Evolutionary conservation across 257 asterid genomes (phyloP), one percentile per base, ranked within the genome.

Genomic region (Ligustrum vulgare): DNA sequence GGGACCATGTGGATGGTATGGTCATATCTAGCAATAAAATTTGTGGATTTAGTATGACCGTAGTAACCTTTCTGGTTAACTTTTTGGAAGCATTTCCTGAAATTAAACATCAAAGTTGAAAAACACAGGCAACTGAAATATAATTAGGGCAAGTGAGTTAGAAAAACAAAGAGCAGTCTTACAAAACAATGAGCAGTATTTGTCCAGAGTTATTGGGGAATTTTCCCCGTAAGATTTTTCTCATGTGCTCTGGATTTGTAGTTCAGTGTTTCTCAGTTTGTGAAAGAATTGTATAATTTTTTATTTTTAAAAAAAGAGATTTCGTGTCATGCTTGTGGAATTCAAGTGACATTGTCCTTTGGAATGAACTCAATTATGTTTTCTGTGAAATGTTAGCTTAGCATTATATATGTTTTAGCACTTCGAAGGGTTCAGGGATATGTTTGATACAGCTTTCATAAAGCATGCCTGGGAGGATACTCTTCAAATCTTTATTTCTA

Each of bases 151-250:
- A 35, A 33, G 62, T 45, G 37, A 28, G 79, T 74, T 77, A 62
- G 79, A 2, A 8, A 51, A 51, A 51, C 23, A 16, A 32, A 13
- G 34, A 67, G 20, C 34, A 45, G 20, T 20, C 54, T 51, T 56
- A 28, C 23, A 18, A 51, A 51, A 15, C 23, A 16, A 32, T 20
- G 34, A 67, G 20, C 34, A 45, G 20, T 20, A 37, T 51, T 56
- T 23, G 11, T 69, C 43, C 10, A 32, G 49, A 70, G 35, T 36
- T 58, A 36, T 66, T 58, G 39, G 54, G 35, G 45, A 22, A 36
- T 71, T 18, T 67, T 78, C 33, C 68, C 35, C 37, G 69, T 36
- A 28, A 41, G 64, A 34, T 25, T 49, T 20, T 39, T 78, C 75
- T 51, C 16, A 20, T 4, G 37, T 67, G 45, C 56, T 65, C 0